These are phyloP conservation scores for Phylloporus rhodoxanthus DNA, from an alignment of 768 basidiomycete species.

Conservation along the genomic window DNA sequence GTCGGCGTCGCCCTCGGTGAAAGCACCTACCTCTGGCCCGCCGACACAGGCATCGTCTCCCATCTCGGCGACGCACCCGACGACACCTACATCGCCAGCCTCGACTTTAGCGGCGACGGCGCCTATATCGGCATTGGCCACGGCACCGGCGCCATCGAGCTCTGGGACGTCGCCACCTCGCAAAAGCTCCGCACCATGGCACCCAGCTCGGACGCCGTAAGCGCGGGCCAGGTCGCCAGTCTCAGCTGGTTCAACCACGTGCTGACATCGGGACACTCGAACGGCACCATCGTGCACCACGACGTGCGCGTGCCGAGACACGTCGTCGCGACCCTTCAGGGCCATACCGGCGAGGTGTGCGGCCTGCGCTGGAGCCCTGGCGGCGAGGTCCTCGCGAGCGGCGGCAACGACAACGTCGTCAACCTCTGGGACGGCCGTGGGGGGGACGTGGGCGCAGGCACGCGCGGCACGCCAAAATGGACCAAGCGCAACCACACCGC, in stretches of 20 bases:
- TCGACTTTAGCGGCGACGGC: constrained; percentile 77
- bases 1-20: constrained; percentile 88
- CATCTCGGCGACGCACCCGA: constrained; percentile 72
- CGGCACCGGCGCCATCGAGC: constrained; percentile 79
- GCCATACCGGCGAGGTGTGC: constrained; percentile 91
- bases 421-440: constrained; percentile 94
- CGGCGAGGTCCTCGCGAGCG: constrained; percentile 86
- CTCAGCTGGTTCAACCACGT: constrained; percentile 87
- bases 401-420: constrained; percentile 96
- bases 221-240: constrained; percentile 64
- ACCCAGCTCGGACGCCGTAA: constrained; percentile 20
- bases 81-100: constrained; percentile 66
- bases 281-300: constrained; percentile 95
- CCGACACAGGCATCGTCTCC: constrained; percentile 80
- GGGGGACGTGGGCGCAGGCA: constrained; percentile 41
- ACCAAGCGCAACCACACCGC: constrained; percentile 89
- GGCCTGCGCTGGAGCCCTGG: constrained; percentile 86
- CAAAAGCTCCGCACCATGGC: constrained; percentile 89
- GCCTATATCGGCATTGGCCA: constrained; percentile 78
- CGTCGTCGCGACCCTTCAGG: constrained; percentile 84
- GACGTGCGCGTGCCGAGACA: constrained; percentile 86
- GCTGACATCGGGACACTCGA: constrained; percentile 81
- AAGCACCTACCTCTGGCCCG: constrained; percentile 89
- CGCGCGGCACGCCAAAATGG: constrained; percentile 71
- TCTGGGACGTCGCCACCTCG: constrained; percentile 86